A percentile compares a stretch with the other conserved stretches of the same genome.
phyloP scores from a whole-genome alignment of 768 basidiomycete genomes.

The Agrocybe pediades region DNA sequence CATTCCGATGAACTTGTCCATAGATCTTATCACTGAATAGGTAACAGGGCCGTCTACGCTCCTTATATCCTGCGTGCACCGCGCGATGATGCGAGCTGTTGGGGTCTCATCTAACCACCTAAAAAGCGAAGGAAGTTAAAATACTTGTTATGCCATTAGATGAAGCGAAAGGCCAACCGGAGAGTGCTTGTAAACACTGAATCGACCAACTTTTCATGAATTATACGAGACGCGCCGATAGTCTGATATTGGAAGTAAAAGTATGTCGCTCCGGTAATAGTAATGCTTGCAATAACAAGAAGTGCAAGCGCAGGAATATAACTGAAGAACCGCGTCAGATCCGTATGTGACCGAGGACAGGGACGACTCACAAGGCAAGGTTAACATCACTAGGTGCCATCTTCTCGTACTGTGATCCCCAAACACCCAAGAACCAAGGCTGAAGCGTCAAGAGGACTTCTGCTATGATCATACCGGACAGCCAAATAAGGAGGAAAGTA shows the following conservation, averaged over 20 bases:
- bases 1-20: slow-evolving; percentile 41
- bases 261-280: slow-evolving; percentile 3
- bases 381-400: slow-evolving; percentile 30
- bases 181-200: slow-evolving; percentile 18
- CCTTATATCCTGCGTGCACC: slow-evolving; percentile 26
- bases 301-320: not conserved
- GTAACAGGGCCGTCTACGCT: slow-evolving; percentile 46
- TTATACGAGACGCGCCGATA: slow-evolving; percentile 30
- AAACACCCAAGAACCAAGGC: slow-evolving; percentile 47
- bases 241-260: slow-evolving; percentile 30
- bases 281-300: not conserved
- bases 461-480: slow-evolving; percentile 24
- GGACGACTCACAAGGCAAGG: slow-evolving; percentile 33
- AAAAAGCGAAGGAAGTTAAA: slow-evolving; percentile 19
- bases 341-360: not conserved
- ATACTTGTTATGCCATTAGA: not conserved
- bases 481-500: slow-evolving; percentile 33
- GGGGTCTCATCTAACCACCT: slow-evolving; percentile 32
- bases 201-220: slow-evolving; percentile 13
- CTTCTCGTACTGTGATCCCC: slow-evolving; percentile 46
- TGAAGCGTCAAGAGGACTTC: slow-evolving; percentile 29
- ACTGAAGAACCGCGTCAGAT: not conserved
- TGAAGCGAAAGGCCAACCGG: slow-evolving; percentile 12
- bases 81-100: slow-evolving; percentile 16
- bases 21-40: slow-evolving; percentile 26